Conservation (phyloP, 371 early-diverging fungal genomes). For the Paraphysoderma sedebokerense region DNA sequence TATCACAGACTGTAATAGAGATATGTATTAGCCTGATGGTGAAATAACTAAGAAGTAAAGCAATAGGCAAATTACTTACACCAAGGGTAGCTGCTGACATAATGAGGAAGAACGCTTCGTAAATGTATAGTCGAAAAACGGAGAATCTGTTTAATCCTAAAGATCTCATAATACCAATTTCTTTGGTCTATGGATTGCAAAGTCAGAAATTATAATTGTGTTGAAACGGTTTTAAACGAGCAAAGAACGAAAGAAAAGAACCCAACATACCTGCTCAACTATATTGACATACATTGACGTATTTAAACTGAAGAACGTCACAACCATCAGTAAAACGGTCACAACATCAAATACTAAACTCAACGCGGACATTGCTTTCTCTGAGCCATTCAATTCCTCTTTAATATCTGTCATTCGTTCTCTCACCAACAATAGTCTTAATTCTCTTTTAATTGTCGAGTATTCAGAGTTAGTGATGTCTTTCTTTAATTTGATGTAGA, state of each 20-base stretch:
- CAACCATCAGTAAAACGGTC: conserved; percentile 8
- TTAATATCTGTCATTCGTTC: neutral
- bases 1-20: neutral
- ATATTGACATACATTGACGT: conserved; percentile 12
- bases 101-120: conserved; percentile 9
- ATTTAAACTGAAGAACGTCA: conserved; percentile 11
- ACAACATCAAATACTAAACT: conserved; percentile 6
- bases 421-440: neutral
- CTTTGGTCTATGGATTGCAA: too few species aligned
- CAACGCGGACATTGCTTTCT: conserved; percentile 1
- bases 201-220: too few species aligned
- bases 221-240: neutral
- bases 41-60: neutral
- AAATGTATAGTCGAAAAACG: conserved; percentile 8
- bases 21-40: neutral
- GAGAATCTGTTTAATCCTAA: conserved; percentile 5
- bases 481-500: neutral
- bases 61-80: neutral
- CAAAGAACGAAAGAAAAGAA: neutral
- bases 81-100: conserved; percentile 7
- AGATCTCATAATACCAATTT: conserved; percentile 9
- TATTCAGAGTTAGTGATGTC: neutral
- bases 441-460: neutral
- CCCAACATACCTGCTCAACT: conserved; percentile 7
- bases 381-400: neutral